A percentile compares a stretch with the other conserved stretches of the same genome.
Evolutionary conservation across 202 grass and related monocot species (phyloP).

Genomic region (Dendrocalamus latiflorus): DNA sequence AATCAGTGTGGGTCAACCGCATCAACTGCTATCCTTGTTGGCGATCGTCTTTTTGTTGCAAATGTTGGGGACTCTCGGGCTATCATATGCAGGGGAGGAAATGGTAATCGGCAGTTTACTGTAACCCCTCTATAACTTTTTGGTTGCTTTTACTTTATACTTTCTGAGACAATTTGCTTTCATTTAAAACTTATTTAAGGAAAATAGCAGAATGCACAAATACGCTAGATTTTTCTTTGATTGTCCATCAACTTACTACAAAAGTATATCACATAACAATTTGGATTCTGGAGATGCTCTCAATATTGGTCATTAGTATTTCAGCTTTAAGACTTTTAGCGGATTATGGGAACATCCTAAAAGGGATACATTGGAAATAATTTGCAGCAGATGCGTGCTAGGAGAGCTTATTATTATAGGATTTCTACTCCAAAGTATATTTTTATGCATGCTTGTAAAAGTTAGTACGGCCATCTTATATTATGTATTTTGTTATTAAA

Average conservation of each 20-base stretch:
- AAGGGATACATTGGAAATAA: neutral
- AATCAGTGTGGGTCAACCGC: constrained; percentile 87
- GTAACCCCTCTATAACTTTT: neutral
- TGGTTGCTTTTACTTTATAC: neutral
- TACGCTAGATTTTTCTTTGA: neutral
- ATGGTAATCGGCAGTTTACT: constrained; percentile 42
- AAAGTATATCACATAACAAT: neutral
- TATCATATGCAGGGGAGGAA: constrained; percentile 74
- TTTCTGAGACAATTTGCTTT: neutral
- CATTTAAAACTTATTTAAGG: neutral
- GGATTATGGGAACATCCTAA: neutral
- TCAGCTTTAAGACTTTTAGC: neutral
- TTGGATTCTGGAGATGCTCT: neutral
- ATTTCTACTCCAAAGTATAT: neutral
- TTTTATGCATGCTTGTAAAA: constrained; percentile 7
- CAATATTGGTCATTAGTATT: neutral
- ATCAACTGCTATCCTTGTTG: constrained; percentile 79
- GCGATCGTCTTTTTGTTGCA: constrained; percentile 69
- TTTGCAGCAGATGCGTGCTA: neutral
- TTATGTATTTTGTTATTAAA: neutral
- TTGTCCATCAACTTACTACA: neutral
- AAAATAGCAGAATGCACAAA: neutral
- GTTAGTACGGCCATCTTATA: neutral
- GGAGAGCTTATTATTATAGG: neutral
- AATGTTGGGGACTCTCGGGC: constrained; percentile 94